Percentiles rank a stretch among this genome's conserved stretches.
phyloP scores from a whole-genome alignment of 2,329 filamentous ascomycete genomes.

The Leptographium galeiforme region DNA sequence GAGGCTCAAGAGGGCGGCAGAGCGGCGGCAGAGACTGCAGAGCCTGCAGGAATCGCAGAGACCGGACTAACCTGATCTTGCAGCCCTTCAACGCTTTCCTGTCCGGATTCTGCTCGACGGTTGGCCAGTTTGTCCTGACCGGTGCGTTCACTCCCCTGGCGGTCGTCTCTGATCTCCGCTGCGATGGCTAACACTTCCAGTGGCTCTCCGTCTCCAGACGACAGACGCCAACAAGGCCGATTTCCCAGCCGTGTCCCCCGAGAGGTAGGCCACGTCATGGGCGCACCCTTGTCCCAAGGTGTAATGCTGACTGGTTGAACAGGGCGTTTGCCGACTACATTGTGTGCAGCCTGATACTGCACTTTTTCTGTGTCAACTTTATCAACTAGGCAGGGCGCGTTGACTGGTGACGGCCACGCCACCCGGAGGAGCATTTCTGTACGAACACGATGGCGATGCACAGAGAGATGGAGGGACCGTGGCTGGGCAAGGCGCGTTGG shows the following conservation, averaged over 20 bases:
- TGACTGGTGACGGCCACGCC: too few relatives aligned
- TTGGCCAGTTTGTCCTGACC: constrained; percentile 95
- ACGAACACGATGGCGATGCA: neutral
- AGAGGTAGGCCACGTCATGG: constrained; percentile 43
- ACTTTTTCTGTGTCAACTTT: constrained; percentile 99
- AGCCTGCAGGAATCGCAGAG: too few relatives aligned
- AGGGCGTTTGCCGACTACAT: constrained; percentile 95
- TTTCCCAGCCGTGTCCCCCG: constrained; percentile 63
- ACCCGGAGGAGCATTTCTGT: too few relatives aligned
- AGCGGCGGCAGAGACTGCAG: neutral
- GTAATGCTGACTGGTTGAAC: constrained; percentile 40
- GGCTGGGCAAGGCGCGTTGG: neutral
- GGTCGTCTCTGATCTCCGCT: neutral
- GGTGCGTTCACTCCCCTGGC: constrained; percentile 37
- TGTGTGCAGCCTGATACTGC: constrained; percentile 85
- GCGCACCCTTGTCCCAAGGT: neutral
- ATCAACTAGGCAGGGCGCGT: constrained; percentile 55
- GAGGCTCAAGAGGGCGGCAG: neutral
- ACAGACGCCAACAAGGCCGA: constrained; percentile 68
- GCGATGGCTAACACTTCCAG: constrained; percentile 20
- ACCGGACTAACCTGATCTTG: neutral
- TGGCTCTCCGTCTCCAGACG: constrained; percentile 79
- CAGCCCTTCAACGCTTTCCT: constrained; percentile 99
- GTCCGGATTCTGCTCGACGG: constrained; percentile 83
- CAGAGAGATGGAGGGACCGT: neutral